phyloP scores from a whole-genome alignment of 2,329 filamentous ascomycete genomes.

The Aureobasidium sp. region DNA sequence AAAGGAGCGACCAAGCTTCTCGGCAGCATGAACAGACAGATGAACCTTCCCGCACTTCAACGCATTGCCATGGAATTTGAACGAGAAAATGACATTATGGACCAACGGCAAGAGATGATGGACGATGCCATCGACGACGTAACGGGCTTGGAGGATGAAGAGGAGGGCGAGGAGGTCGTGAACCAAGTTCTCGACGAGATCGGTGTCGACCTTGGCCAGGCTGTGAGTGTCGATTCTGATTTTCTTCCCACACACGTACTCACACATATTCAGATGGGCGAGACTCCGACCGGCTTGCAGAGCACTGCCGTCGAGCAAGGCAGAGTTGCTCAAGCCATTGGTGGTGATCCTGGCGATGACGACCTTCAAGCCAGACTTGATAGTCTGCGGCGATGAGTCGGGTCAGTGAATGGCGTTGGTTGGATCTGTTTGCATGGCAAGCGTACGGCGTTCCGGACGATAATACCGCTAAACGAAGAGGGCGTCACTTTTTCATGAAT shows the following conservation, averaged over 20 bases:
- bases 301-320: conserved; percentile 64
- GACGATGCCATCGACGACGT: conserved; percentile 97
- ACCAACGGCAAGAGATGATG: conserved; percentile 99
- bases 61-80: conserved; percentile 99
- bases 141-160: conserved; percentile 83
- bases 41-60: conserved; percentile 93
- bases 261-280: conserved; percentile 61
- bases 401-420: background rate
- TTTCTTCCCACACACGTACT: background rate
- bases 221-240: conserved; percentile 53
- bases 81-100: conserved; percentile 98
- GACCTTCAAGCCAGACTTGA: conserved; percentile 91
- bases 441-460: conserved; percentile 15
- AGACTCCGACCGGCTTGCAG: conserved; percentile 80
- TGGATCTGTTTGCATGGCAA: conserved; percentile 6
- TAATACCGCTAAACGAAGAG: background rate
- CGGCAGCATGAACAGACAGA: conserved; percentile 93
- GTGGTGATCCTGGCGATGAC: conserved; percentile 66
- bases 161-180: conserved; percentile 93
- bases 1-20: conserved; percentile 90
- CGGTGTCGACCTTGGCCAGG: conserved; percentile 82
- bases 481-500: background rate
- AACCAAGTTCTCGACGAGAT: conserved; percentile 97
- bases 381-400: conserved; percentile 51
- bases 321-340: conserved; percentile 79